These are phyloP conservation scores for Magnaporthiopsis incrustans DNA, from an alignment of 2,329 filamentous ascomycete genomes.

Conservation along the genomic window DNA sequence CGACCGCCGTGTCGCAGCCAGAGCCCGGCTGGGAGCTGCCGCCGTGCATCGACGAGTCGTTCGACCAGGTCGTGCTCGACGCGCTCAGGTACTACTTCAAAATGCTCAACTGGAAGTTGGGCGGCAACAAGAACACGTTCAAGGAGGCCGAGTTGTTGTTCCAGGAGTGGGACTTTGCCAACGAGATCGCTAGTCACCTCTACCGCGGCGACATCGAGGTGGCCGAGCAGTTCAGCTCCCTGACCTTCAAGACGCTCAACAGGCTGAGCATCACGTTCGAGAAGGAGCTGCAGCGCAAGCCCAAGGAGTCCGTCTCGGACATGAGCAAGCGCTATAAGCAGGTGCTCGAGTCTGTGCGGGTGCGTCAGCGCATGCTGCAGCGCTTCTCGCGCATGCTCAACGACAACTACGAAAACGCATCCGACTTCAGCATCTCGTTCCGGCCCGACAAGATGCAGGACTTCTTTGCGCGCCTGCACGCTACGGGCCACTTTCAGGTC, in stretches of 20 bases:
- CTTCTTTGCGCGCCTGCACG: constrained; percentile 71
- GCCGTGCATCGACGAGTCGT: constrained; percentile 93
- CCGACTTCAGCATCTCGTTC: constrained; percentile 83
- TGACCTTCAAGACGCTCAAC: constrained; percentile 87
- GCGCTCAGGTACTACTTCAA: constrained; percentile 97
- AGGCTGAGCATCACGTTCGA: constrained; percentile 88
- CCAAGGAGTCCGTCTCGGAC: constrained; percentile 74
- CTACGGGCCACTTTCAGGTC: constrained; percentile 82
- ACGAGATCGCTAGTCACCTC: constrained; percentile 85
- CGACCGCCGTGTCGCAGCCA: constrained; percentile 72
- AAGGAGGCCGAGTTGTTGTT: constrained; percentile 97
- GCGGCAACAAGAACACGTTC: constrained; percentile 97
- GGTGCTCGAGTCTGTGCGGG: constrained; percentile 88
- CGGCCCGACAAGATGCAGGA: constrained; percentile 59
- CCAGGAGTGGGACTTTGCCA: constrained; percentile 96
- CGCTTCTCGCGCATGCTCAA: constrained; percentile 87
- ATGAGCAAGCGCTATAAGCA: constrained; percentile 98
- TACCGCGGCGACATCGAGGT: constrained; percentile 93
- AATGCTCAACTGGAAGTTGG: constrained; percentile 96
- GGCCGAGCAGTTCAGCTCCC: constrained; percentile 89
- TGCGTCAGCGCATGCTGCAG: constrained; percentile 92
- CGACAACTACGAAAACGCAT: constrained; percentile 92
- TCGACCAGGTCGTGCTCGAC: constrained; percentile 84
- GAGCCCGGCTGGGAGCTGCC: constrained; percentile 93
- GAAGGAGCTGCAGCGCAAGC: constrained; percentile 74